These are phyloP conservation scores for Aspergillus egyptiacus DNA, from an alignment of 495 filamentous ascomycete species.

Conservation along the genomic window DNA sequence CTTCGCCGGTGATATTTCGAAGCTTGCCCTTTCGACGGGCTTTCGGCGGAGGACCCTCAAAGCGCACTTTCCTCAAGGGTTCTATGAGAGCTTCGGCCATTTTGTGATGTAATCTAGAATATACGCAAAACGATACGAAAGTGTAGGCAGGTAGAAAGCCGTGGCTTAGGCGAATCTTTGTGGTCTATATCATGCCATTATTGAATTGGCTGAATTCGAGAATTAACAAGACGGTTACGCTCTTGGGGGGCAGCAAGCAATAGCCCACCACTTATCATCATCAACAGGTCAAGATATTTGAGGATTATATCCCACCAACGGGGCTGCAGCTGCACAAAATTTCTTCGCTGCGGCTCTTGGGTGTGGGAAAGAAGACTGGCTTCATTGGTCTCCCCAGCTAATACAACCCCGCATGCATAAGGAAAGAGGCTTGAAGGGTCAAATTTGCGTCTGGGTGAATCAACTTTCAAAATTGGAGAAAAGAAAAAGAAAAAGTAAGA, in stretches of 20 bases:
- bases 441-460: conserved; percentile 59
- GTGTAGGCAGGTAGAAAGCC: not conserved
- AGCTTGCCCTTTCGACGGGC: not conserved
- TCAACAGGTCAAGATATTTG: conserved; percentile 7
- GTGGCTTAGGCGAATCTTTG: not conserved
- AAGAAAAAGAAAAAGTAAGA: conserved; percentile 25
- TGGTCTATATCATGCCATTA: conserved; percentile 21
- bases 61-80: conserved; percentile 17
- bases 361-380: conserved; percentile 41
- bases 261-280: conserved; percentile 11
- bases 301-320: conserved; percentile 41
- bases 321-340: conserved; percentile 44
- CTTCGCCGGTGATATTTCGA: conserved; percentile 2
- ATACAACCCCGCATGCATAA: conserved; percentile 57
- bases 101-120: conserved; percentile 1
- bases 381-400: conserved; percentile 61
- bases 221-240: conserved; percentile 13
- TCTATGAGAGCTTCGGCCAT: conserved; percentile 19
- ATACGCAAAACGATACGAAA: conserved; percentile 17
- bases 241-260: conserved; percentile 6
- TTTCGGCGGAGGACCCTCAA: conserved; percentile 7
- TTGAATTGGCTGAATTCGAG: conserved; percentile 16
- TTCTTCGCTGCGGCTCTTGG: conserved; percentile 60
- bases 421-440: conserved; percentile 45
- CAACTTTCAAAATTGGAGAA: conserved; percentile 52